Base-by-base conservation (phyloP, 169 alveolate species). In the Blepharisma undulans region DNA sequence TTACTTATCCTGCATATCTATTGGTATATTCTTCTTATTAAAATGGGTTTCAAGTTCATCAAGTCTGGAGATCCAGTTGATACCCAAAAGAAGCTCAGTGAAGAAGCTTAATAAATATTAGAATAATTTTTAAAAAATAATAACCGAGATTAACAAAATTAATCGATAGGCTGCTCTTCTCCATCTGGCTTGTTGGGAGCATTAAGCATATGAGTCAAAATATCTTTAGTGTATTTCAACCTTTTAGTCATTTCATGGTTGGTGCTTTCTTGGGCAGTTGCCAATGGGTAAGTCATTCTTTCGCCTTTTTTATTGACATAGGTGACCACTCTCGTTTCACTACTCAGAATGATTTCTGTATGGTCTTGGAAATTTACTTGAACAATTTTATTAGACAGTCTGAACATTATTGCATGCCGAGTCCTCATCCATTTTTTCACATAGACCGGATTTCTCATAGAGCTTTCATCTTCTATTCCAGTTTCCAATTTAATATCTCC, bases 351-450 rank as follows among this genome's bases (percentile, higher is more conserved):
- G 84, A 97, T 95, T 89, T 97, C 98, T n/a, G 99, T 94, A 76
- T 95, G 95, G 87, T 97, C 99, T 72, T 93, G 90, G 94, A 97
- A 97, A 92, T 92, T 92, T 18, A 97, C 97, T 93, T 97, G 96
- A 10, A 97, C 98, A 27, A 97, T 95, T 92, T 97, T 97, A 87
- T 97, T 96, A 2, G 97, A 93, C 30, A 97, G 93, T 87, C 98
- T 94, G 92, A 97, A 97, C 96, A 96, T 93, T 25, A 96, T 95
- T 48, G 98, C 98, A 91, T 97, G 98, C 33, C 95, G 94, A 14
- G 99, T 97, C 91, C 95, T 93, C 97, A 97, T 96, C 98, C 98
- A 97, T 87, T 97, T 97, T 90, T 96, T 97, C 6, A 97, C 97
- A 89, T 94, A 97, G 12, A 79, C 34, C 8, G 80, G 30, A 33